phyloP scores from a whole-genome alignment of 208 protist genomes.

The Wallacemonas sp. region DNA sequence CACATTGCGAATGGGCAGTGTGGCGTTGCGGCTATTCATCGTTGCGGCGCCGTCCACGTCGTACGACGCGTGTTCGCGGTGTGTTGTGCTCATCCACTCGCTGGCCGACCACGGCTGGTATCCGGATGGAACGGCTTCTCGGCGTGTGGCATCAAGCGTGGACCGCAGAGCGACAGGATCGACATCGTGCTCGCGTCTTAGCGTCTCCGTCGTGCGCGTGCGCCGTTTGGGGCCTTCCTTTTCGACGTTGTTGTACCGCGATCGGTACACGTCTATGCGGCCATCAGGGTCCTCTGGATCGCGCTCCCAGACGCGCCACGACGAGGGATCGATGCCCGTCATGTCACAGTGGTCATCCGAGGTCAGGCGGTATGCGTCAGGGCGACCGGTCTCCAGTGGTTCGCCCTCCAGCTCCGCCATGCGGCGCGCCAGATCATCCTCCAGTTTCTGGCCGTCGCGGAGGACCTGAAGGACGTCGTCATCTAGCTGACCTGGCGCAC shows the following conservation, averaged over 20 bases:
- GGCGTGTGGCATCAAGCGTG: conserved; percentile 45
- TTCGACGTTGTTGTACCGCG: conserved; percentile 87
- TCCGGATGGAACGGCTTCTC: conserved; percentile 49
- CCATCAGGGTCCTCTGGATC: conserved; percentile 31
- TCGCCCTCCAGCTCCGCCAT: conserved; percentile 47
- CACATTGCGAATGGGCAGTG: conserved; percentile 62
- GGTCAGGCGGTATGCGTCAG: conserved; percentile 73
- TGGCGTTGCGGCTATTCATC: conserved; percentile 63
- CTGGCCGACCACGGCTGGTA: conserved; percentile 73
- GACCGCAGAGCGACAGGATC: conserved; percentile 48
- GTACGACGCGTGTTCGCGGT: conserved; percentile 76
- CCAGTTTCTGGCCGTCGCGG: conserved; percentile 41
- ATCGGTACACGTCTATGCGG: conserved; percentile 72
- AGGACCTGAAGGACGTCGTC: conserved; percentile 62
- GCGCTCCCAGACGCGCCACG: conserved; percentile 59
- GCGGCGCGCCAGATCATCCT: conserved; percentile 33
- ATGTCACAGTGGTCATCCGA: conserved; percentile 90
- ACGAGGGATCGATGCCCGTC: conserved; percentile 67
- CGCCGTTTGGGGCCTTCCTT: conserved; percentile 72
- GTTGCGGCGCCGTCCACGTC: conserved; percentile 52
- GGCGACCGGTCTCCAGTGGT: conserved; percentile 42
- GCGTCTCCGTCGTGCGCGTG: conserved; percentile 42
- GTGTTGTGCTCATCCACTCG: conserved; percentile 85
- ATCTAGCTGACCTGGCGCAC: conserved; percentile 63
- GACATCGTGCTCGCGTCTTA: conserved; percentile 54